These are phyloP conservation scores for Aegilops longissima DNA, from an alignment of 176 grass and related monocot species.

Conservation along the genomic window DNA sequence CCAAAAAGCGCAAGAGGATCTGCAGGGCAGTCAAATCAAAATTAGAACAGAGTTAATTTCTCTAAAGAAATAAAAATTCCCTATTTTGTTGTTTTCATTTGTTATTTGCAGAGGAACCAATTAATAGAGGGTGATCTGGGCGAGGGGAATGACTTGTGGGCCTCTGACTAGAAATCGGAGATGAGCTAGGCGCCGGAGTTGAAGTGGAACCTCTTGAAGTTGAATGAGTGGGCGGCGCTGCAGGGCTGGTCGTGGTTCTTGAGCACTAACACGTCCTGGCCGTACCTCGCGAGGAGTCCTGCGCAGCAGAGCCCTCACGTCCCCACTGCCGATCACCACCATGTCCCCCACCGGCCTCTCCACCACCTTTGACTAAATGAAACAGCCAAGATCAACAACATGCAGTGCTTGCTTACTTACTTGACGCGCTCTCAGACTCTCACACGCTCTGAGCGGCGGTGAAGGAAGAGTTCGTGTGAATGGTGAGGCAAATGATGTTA, in stretches of 20 bases:
- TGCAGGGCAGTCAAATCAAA: constrained; percentile 33
- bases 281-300: constrained; percentile 70
- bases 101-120: too few species aligned
- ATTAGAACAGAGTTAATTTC: too few species aligned
- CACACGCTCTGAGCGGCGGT: not conserved
- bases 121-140: too few species aligned
- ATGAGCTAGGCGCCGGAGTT: constrained; percentile 6
- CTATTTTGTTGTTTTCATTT: too few species aligned
- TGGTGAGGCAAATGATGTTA: not conserved
- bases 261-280: constrained; percentile 66
- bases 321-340: constrained; percentile 68
- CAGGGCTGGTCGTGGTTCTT: constrained; percentile 78
- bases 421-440: not conserved
- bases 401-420: not conserved
- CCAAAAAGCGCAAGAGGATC: constrained; percentile 72
- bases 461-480: not conserved
- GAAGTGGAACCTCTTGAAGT: constrained; percentile 16
- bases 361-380: constrained; percentile 4
- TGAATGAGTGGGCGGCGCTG: constrained; percentile 83
- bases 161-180: too few species aligned
- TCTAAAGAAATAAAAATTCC: too few species aligned
- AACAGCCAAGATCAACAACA: not conserved
- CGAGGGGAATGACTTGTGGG: too few species aligned
- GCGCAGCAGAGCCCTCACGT: constrained; percentile 72
- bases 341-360: constrained; percentile 73